phyloP scores from a whole-genome alignment of 257 asterid genomes.

The Gentiana straminea region DNA sequence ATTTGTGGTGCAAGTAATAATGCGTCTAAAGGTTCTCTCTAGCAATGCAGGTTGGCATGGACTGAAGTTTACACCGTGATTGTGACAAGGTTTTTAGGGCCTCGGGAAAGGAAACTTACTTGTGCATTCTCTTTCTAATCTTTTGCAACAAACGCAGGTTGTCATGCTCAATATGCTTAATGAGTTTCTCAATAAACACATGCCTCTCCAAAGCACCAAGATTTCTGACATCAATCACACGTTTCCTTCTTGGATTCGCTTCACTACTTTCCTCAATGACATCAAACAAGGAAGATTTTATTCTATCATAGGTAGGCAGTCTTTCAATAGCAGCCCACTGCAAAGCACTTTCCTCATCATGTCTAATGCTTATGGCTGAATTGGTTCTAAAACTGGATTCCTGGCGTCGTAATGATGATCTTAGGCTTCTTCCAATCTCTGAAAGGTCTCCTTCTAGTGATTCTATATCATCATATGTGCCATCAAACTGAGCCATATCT shows the following conservation, averaged over 20 bases:
- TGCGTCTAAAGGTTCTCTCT: neutral
- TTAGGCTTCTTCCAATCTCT: slow-evolving; percentile 26
- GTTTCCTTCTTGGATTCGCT: slow-evolving; percentile 14
- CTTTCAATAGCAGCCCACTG: slow-evolving; percentile 27
- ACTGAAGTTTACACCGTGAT: too few relatives aligned
- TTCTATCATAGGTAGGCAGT: slow-evolving; percentile 16
- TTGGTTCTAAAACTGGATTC: slow-evolving; percentile 14
- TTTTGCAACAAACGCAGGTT: slow-evolving; percentile 31
- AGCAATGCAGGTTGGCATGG: too few relatives aligned
- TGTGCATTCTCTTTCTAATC: slow-evolving; percentile 36
- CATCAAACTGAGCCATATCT: too few relatives aligned
- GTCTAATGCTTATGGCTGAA: slow-evolving; percentile 4
- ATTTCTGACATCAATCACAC: slow-evolving; percentile 33
- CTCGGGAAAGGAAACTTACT: slow-evolving; percentile 18
- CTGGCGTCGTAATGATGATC: slow-evolving; percentile 14
- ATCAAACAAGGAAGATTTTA: slow-evolving; percentile 19
- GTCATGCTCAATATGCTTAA: slow-evolving; percentile 39
- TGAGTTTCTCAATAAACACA: slow-evolving; percentile 36
- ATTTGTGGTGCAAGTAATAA: neutral
- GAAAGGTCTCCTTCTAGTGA: slow-evolving; percentile 18
- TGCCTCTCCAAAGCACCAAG: slow-evolving; percentile 28
- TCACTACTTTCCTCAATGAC: slow-evolving; percentile 9
- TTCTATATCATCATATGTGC: slow-evolving; percentile 11
- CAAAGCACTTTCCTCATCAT: slow-evolving; percentile 10
- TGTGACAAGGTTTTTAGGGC: too few relatives aligned